Base-by-base conservation (phyloP, 257 asterid genomes). In the Phtheirospermum japonicum region DNA sequence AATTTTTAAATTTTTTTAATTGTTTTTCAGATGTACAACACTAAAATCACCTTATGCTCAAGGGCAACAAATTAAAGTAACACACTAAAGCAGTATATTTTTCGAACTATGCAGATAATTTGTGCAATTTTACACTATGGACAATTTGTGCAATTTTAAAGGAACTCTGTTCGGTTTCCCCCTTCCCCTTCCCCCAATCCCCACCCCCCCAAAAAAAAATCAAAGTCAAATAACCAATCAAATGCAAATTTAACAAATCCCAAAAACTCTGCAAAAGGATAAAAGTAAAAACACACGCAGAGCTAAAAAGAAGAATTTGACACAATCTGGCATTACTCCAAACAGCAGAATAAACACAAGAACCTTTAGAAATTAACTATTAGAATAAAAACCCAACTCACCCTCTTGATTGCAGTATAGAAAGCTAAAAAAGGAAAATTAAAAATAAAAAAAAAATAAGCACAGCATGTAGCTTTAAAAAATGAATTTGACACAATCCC, bases 141-240 rank as follows among this genome's bases (percentile, higher is more conserved):
- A n/a, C n/a, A n/a, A n/a, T n/a, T n/a, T n/a, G n/a, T n/a, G n/a
- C n/a, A n/a, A n/a, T n/a, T n/a, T n/a, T n/a, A n/a, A n/a, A n/a
- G n/a, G n/a, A n/a, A n/a, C n/a, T n/a, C n/a, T n/a, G n/a, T n/a
- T n/a, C n/a, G n/a, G n/a, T n/a, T n/a, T n/a, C n/a, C n/a, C n/a
- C n/a, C n/a, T n/a, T n/a, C n/a, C n/a, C n/a, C n/a, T n/a, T n/a
- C n/a, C n/a, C n/a, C n/a, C n/a, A n/a, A n/a, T n/a, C n/a, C n/a
- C n/a, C n/a, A n/a, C n/a, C n/a, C n/a, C n/a, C n/a, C n/a, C n/a
- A n/a, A n/a, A n/a, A n/a, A n/a, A n/a, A n/a, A n/a, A n/a, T 9
- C 32, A 32, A 58, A 67, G 45, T 50, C 71, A 63, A 71, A 40
- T 19, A 12, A 55, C 13, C 56, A 63, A 67, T 11, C 52, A 63